Conservation (phyloP, 257 asterid species). For the Ehretia macrophylla region DNA sequence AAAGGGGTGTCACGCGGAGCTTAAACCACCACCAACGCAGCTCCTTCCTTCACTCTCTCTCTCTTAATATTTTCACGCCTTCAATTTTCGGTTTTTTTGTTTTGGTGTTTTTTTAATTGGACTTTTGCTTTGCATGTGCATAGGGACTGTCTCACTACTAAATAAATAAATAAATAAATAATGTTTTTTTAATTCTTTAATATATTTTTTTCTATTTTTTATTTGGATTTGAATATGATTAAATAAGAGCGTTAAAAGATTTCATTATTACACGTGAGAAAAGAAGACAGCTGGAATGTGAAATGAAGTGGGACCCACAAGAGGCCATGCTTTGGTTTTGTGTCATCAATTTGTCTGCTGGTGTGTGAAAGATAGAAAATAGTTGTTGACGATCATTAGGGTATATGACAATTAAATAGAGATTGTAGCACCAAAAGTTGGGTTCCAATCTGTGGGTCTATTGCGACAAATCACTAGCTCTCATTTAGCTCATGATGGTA, state of each 20-base stretch:
- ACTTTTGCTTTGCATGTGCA: neutral
- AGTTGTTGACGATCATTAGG: too few relatives aligned
- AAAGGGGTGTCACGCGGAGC: neutral
- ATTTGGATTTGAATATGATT: neutral
- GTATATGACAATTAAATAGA: too few relatives aligned
- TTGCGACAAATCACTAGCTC: too few relatives aligned
- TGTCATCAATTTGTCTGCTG: neutral
- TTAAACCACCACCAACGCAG: neutral
- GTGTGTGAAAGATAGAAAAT: neutral
- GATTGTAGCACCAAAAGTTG: too few relatives aligned
- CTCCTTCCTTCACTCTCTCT: neutral
- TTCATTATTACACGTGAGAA: neutral
- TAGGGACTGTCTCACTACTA: neutral
- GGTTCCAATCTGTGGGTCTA: too few relatives aligned
- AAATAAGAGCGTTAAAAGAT: too few relatives aligned
- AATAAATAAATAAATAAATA: too few relatives aligned
- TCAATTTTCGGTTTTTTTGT: neutral
- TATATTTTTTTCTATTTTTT: too few relatives aligned
- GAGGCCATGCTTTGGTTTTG: neutral
- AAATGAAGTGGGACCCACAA: neutral
- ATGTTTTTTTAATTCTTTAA: too few relatives aligned
- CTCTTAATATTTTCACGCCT: neutral
- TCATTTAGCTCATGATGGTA: too few relatives aligned
- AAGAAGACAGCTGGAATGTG: neutral
- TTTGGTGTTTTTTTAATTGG: neutral